Evolutionary conservation across 75 land plant species (phyloP).

Genomic region (Cupressus sempervirens): DNA sequence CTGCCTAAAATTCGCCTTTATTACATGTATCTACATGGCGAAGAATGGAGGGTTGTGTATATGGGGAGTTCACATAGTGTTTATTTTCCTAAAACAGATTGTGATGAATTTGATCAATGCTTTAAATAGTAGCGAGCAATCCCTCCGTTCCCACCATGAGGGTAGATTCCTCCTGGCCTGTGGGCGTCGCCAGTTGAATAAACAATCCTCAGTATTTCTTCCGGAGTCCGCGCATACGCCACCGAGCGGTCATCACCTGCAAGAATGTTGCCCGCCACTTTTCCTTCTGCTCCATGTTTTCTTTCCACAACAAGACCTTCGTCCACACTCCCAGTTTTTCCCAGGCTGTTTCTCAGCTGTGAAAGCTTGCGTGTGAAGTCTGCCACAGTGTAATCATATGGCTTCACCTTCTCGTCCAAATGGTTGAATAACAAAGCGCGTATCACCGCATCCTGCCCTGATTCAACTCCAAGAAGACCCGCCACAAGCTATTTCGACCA

Average conservation of each 20-base stretch:
- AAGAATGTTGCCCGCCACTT: slow-evolving; percentile 40
- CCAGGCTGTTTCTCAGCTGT: slow-evolving; percentile 45
- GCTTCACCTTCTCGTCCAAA: slow-evolving; percentile 16
- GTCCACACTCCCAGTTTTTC: slow-evolving; percentile 16
- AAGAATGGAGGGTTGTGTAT: too few species aligned
- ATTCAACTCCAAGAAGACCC: slow-evolving; percentile 68
- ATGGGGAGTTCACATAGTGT: too few species aligned
- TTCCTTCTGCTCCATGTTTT: slow-evolving; percentile 41
- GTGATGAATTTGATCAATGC: too few species aligned
- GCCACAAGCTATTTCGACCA: background rate
- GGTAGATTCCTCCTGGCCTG: background rate
- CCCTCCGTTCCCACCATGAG: background rate
- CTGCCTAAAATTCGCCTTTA: too few species aligned
- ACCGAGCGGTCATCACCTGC: slow-evolving; percentile 46
- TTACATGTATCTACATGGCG: too few species aligned
- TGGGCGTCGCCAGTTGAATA: slow-evolving; percentile 46
- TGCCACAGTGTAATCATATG: slow-evolving; percentile 35
- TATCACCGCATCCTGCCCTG: slow-evolving; percentile 84
- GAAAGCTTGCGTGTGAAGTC: slow-evolving; percentile 60
- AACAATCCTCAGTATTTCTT: slow-evolving; percentile 55
- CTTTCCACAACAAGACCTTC: slow-evolving; percentile 58
- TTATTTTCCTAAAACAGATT: too few species aligned
- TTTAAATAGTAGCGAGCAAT: background rate
- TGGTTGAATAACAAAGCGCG: slow-evolving; percentile 45
- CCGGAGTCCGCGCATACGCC: slow-evolving; percentile 51